Evolutionary conservation across 148 eudicot species (phyloP).

Genomic region (Rhododendron henanense): DNA sequence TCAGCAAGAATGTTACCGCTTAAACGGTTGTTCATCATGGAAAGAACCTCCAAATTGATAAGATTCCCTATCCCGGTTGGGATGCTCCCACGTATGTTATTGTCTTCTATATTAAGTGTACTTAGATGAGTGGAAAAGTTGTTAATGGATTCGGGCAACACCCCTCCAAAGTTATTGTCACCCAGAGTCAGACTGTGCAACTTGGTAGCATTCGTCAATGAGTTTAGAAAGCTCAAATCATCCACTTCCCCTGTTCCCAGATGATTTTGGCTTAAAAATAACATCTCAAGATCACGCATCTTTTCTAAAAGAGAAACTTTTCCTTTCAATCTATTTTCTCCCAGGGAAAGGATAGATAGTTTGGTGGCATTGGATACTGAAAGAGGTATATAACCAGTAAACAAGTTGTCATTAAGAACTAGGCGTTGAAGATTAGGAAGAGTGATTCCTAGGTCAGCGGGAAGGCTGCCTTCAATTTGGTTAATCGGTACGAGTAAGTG

Average conservation of each 20-base stretch:
- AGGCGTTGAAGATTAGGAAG: background rate
- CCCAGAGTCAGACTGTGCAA: fast-evolving
- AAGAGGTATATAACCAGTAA: background rate
- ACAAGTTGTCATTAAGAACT: background rate
- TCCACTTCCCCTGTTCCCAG: background rate
- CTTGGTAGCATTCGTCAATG: background rate
- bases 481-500: background rate
- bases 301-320: background rate
- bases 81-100: background rate
- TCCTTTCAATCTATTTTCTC: background rate
- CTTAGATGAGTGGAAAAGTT: background rate
- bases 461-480: background rate
- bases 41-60: background rate
- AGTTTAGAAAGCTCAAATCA: background rate
- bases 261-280: background rate
- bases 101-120: no score
- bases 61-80: background rate
- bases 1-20: background rate
- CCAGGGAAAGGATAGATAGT: fast-evolving
- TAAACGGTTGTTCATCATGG: background rate
- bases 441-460: background rate
- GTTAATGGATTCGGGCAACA: background rate
- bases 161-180: background rate
- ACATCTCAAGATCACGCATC: background rate
- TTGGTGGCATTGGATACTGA: background rate